phyloP scores from a whole-genome alignment of 2,329 filamentous ascomycete species.

The Xylaria sp. region DNA sequence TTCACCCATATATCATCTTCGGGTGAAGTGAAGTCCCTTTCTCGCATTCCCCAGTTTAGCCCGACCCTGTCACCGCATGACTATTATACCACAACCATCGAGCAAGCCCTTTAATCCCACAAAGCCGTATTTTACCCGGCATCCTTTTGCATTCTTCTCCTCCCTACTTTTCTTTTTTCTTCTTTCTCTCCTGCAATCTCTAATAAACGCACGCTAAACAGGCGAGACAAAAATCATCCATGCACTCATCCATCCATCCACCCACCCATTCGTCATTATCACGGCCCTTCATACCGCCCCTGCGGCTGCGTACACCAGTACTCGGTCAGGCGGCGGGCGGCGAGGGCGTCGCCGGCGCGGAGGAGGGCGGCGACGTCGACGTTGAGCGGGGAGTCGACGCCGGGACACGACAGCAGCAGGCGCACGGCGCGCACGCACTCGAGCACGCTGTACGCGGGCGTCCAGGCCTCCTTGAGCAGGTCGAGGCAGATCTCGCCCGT shows the following conservation, averaged over 20 bases:
- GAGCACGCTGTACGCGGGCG: slow-evolving; percentile 83
- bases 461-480: slow-evolving; percentile 82
- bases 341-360: slow-evolving; percentile 73
- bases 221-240: background rate
- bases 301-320: slow-evolving; percentile 68
- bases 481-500: slow-evolving; percentile 96
- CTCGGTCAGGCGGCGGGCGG: slow-evolving; percentile 75
- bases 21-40: background rate
- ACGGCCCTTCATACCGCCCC: slow-evolving; percentile 60
- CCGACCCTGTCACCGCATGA: background rate
- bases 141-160: background rate
- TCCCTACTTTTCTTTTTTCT: background rate
- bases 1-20: background rate
- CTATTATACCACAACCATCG: background rate
- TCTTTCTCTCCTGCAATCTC: background rate
- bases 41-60: background rate
- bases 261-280: slow-evolving; percentile 9
- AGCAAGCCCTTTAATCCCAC: background rate
- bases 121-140: background rate
- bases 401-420: slow-evolving; percentile 74
- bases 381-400: slow-evolving; percentile 80
- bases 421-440: slow-evolving; percentile 78
- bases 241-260: background rate
- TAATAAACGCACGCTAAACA: too few relatives aligned
- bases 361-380: slow-evolving; percentile 80